Conservation (phyloP, 768 basidiomycete species). For the Podaxis sp. region DNA sequence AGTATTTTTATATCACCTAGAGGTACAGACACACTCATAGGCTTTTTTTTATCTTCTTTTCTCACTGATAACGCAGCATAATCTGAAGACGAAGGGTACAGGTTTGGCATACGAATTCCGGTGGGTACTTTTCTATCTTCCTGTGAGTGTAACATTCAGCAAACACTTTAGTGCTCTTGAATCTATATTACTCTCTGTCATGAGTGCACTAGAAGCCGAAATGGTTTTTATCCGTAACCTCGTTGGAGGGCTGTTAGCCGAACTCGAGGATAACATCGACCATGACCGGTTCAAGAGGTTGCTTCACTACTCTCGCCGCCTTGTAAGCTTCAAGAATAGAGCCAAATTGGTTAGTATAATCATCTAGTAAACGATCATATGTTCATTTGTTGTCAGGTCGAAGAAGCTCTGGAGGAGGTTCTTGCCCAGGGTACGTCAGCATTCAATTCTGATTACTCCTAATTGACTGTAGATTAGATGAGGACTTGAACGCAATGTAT, state of each 20-base stretch:
- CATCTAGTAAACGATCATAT: neutral
- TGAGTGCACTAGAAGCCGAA: conserved; percentile 93
- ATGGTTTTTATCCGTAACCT: conserved; percentile 93
- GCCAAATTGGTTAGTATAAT: conserved; percentile 66
- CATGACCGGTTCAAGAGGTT: conserved; percentile 91
- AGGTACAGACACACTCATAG: conserved; percentile 43
- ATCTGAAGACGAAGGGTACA: conserved; percentile 69
- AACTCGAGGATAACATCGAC: conserved; percentile 94
- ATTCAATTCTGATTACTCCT: conserved; percentile 10
- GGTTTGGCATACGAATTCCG: conserved; percentile 87
- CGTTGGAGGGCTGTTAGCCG: conserved; percentile 85
- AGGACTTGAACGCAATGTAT: conserved; percentile 95
- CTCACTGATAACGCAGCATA: conserved; percentile 54
- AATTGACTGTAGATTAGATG: conserved; percentile 53
- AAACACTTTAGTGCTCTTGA: conserved; percentile 72
- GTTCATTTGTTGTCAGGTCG: conserved; percentile 52
- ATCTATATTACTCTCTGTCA: conserved; percentile 86
- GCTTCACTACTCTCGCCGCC: conserved; percentile 86
- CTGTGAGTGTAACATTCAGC: neutral
- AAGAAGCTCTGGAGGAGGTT: conserved; percentile 89
- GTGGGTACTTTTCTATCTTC: conserved; percentile 35
- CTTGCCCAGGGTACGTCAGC: conserved; percentile 70
- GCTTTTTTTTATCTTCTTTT: conserved; percentile 5
- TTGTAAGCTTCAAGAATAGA: conserved; percentile 88
- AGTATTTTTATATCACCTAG: conserved; percentile 84